Conservation (phyloP, 1,284 basidiomycete genomes). For the Sutorius eximius region DNA sequence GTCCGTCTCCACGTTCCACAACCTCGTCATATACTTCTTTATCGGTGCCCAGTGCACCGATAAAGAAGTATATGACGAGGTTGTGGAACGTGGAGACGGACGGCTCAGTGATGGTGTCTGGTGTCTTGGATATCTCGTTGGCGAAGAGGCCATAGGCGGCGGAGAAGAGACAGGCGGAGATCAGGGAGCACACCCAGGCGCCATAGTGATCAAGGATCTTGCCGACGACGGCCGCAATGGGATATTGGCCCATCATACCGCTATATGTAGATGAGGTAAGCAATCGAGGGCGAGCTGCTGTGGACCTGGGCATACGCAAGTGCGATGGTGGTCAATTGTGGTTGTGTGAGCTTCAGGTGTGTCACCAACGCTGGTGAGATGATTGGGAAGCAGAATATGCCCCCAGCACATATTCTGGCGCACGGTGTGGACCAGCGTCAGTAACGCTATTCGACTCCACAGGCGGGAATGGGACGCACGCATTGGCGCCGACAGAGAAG, state of each 20-base stretch:
- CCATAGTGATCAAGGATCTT: constrained; percentile 59
- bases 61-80: constrained; percentile 58
- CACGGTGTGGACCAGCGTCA: not conserved
- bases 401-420: constrained; percentile 64
- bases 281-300: not conserved
- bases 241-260: constrained; percentile 70
- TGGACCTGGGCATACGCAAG: constrained; percentile 48
- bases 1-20: constrained; percentile 43
- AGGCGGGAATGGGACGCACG: constrained; percentile 42
- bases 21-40: constrained; percentile 58
- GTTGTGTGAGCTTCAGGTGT: constrained; percentile 64
- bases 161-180: constrained; percentile 59
- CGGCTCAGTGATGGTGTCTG: constrained; percentile 33
- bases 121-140: constrained; percentile 48
- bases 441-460: not conserved
- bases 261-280: constrained; percentile 34
- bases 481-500: constrained; percentile 60
- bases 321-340: constrained; percentile 76
- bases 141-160: constrained; percentile 63
- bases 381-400: constrained; percentile 74
- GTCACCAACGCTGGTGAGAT: constrained; percentile 61
- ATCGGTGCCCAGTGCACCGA: constrained; percentile 66
- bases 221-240: constrained; percentile 59
- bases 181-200: constrained; percentile 61
- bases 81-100: constrained; percentile 45